Conservation (phyloP, 306 rosid genomes). For the Senna siamea region DNA sequence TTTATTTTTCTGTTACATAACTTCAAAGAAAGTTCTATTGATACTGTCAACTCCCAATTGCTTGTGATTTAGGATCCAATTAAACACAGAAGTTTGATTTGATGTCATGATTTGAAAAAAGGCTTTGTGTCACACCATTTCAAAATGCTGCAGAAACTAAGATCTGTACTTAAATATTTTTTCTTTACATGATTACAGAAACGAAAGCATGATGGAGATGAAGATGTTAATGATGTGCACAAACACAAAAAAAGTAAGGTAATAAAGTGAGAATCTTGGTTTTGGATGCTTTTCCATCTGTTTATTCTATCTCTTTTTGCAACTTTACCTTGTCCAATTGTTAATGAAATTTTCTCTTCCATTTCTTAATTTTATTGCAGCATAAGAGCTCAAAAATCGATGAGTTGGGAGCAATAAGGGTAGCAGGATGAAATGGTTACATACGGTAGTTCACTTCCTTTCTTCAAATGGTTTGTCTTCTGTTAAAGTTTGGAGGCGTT, state of each 20-base stretch:
- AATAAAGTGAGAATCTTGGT: slow-evolving; percentile 45
- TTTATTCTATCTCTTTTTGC: slow-evolving; percentile 6
- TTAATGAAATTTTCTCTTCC: slow-evolving; percentile 16
- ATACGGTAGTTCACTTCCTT: slow-evolving; percentile 44
- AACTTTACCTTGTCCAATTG: slow-evolving; percentile 13
- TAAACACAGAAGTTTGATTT: slow-evolving; percentile 13
- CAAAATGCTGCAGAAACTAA: slow-evolving; percentile 16
- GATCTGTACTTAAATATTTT: slow-evolving; percentile 26
- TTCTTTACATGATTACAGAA: slow-evolving; percentile 63
- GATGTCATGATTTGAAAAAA: not conserved
- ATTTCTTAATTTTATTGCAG: slow-evolving; percentile 44
- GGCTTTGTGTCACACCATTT: slow-evolving; percentile 15
- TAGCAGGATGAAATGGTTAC: slow-evolving; percentile 62
- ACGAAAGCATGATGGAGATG: slow-evolving; percentile 99
- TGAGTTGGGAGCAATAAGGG: slow-evolving; percentile 69
- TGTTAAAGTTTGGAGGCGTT: slow-evolving; percentile 60
- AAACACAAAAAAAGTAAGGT: slow-evolving; percentile 99
- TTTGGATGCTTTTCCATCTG: slow-evolving; percentile 6
- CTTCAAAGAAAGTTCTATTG: not conserved
- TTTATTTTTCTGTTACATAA: not conserved
- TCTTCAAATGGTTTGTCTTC: slow-evolving; percentile 50
- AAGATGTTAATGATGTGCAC: slow-evolving; percentile 81
- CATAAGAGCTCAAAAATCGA: slow-evolving; percentile 73
- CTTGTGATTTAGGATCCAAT: slow-evolving; percentile 28
- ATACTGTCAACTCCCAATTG: not conserved